These are phyloP conservation scores for Vitis rotundifolia DNA, from an alignment of 164 flowering plant genomes.

Conservation along the genomic window DNA sequence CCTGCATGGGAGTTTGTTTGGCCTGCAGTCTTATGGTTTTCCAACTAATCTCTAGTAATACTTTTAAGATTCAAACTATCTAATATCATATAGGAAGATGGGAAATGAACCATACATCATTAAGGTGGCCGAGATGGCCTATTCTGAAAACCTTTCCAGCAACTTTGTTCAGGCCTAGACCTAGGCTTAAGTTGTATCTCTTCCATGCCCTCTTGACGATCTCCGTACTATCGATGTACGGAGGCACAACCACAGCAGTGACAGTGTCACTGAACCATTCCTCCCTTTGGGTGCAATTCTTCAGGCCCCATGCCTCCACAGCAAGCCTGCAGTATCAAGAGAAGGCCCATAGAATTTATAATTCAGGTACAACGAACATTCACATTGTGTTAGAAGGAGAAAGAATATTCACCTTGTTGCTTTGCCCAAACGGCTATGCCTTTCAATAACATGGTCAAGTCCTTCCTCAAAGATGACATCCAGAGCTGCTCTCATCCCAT, in stretches of 20 bases:
- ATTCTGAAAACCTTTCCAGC: conserved; percentile 98
- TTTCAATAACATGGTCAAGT: conserved; percentile 86
- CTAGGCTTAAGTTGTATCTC: conserved; percentile 91
- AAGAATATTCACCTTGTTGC: conserved; percentile 69
- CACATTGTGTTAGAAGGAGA: background rate
- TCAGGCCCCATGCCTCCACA: conserved; percentile 98
- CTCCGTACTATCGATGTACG: conserved; percentile 81
- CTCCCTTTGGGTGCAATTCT: conserved; percentile 89
- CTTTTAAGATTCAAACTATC: no score
- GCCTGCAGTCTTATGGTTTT: background rate
- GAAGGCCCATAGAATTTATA: background rate
- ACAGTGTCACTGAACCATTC: conserved; percentile 97
- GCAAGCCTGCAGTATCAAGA: conserved; percentile 61
- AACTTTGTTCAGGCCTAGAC: conserved; percentile 93
- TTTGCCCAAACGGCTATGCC: conserved; percentile 81
- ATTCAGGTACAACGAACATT: background rate
- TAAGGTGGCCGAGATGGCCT: conserved; percentile 95
- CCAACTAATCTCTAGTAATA: background rate
- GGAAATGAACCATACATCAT: conserved; percentile 57
- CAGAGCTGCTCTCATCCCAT: conserved; percentile 89
- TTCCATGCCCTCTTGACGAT: conserved; percentile 89
- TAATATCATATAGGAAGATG: background rate
- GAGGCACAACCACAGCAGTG: conserved; percentile 92
- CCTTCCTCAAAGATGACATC: conserved; percentile 96
- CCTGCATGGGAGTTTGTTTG: no score